phyloP scores from a whole-genome alignment of 768 basidiomycete species.

The Melanogaster broomeanus region DNA sequence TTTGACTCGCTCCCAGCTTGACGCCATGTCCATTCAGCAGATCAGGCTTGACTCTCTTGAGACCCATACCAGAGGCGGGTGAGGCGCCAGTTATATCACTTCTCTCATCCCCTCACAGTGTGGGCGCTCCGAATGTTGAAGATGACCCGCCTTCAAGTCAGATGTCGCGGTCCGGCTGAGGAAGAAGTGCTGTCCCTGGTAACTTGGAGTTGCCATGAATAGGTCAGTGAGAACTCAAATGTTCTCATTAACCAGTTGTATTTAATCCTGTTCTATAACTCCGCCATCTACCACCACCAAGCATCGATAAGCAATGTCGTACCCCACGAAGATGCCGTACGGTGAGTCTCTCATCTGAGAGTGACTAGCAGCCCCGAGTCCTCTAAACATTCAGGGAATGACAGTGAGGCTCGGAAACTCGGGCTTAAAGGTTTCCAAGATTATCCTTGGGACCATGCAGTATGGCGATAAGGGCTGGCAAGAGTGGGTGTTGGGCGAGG shows the following conservation, averaged over 20 bases:
- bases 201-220: slow-evolving; percentile 10
- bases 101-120: too few relatives aligned
- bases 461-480: slow-evolving; percentile 52
- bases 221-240: slow-evolving; percentile 14
- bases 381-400: background rate
- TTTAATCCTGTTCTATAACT: background rate
- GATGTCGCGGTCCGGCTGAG: background rate
- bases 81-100: too few relatives aligned
- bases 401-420: slow-evolving; percentile 47
- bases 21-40: too few relatives aligned
- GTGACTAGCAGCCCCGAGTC: background rate
- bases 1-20: too few relatives aligned
- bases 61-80: too few relatives aligned
- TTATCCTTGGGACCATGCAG: slow-evolving; percentile 52
- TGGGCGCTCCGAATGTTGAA: too few relatives aligned
- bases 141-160: background rate
- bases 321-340: slow-evolving; percentile 30
- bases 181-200: too few relatives aligned
- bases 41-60: too few relatives aligned
- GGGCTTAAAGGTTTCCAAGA: slow-evolving; percentile 51
- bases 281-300: background rate
- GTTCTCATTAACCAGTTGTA: background rate
- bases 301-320: slow-evolving; percentile 16
- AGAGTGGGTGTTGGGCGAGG: slow-evolving; percentile 52
- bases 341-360: slow-evolving; percentile 26